A percentile compares a stretch with the other conserved stretches of the same genome.
Evolutionary conservation across 495 filamentous ascomycete species (phyloP).

Genomic region (Achaetomiella virescens): DNA sequence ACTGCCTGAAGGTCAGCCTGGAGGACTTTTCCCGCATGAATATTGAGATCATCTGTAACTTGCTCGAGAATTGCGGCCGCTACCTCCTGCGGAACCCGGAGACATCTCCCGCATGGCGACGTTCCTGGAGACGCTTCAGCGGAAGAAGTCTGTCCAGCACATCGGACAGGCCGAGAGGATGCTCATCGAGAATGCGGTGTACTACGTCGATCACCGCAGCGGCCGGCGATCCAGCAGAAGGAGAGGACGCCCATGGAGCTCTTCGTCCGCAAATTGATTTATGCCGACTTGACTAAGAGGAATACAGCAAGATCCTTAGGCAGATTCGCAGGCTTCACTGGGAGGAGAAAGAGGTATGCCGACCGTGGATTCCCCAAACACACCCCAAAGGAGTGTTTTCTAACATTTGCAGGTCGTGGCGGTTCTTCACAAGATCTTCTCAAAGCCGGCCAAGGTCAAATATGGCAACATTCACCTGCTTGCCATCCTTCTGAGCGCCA

Average conservation of each 20-base stretch:
- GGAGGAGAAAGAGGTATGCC: slow-evolving; percentile 76
- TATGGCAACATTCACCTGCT: slow-evolving; percentile 95
- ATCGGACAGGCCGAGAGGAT: slow-evolving; percentile 94
- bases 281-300: slow-evolving; percentile 86
- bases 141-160: slow-evolving; percentile 94
- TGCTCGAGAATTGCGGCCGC: slow-evolving; percentile 95
- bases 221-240: slow-evolving; percentile 92
- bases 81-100: slow-evolving; percentile 93
- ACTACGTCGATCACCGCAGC: slow-evolving; percentile 92
- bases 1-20: slow-evolving; percentile 93
- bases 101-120: slow-evolving; percentile 87
- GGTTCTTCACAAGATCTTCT: slow-evolving; percentile 84
- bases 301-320: slow-evolving; percentile 91
- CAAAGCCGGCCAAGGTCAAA: slow-evolving; percentile 93
- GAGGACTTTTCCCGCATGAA: slow-evolving; percentile 99
- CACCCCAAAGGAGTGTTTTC: slow-evolving; percentile 4
- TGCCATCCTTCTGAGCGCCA: slow-evolving; percentile 79
- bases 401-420: slow-evolving; percentile 56
- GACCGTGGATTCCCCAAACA: not conserved
- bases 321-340: slow-evolving; percentile 93
- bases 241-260: slow-evolving; percentile 89
- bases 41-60: slow-evolving; percentile 94
- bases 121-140: slow-evolving; percentile 88
- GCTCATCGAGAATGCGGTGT: slow-evolving; percentile 97
- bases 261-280: slow-evolving; percentile 86